These are phyloP conservation scores for Heliamphora pulchella DNA, from an alignment of 179 eudicot genomes.

Conservation along the genomic window DNA sequence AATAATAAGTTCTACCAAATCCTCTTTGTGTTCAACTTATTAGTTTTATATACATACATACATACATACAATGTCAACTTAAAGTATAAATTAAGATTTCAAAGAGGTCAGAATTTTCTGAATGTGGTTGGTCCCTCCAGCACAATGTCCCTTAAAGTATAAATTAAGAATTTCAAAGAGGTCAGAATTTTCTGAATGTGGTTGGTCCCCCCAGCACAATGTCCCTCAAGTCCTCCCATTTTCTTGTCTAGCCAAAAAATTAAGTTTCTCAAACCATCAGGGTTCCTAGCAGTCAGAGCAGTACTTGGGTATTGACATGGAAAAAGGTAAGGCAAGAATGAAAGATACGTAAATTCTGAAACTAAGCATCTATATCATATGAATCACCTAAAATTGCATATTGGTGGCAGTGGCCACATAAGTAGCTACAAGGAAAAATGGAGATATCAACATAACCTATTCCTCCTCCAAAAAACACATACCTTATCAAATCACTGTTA, in stretches of 20 bases:
- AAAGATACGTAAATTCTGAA: constrained; percentile 1
- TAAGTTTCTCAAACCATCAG: constrained; percentile 1
- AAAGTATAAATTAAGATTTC: background rate
- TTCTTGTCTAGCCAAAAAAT: background rate
- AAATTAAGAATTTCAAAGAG: background rate
- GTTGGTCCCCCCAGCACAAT: background rate
- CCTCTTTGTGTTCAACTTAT: background rate
- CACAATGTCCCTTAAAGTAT: background rate
- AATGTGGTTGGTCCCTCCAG: background rate
- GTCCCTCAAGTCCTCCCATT: background rate
- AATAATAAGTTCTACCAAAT: background rate
- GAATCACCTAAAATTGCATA: background rate
- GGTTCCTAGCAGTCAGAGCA: background rate
- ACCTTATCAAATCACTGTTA: constrained; percentile 62
- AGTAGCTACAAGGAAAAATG: background rate
- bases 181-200: constrained; percentile 2
- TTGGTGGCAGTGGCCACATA: background rate
- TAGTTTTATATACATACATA: no score
- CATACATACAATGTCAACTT: no score
- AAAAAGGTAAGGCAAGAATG: background rate
- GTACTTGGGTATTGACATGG: no score
- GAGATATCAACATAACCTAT: constrained; percentile 4
- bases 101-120: background rate
- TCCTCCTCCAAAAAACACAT: constrained; percentile 7
- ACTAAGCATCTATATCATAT: background rate